Percentiles rank a stretch among this genome's conserved stretches.
Conservation (phyloP, 2,329 filamentous ascomycete species). For the Lojkania enalia region DNA sequence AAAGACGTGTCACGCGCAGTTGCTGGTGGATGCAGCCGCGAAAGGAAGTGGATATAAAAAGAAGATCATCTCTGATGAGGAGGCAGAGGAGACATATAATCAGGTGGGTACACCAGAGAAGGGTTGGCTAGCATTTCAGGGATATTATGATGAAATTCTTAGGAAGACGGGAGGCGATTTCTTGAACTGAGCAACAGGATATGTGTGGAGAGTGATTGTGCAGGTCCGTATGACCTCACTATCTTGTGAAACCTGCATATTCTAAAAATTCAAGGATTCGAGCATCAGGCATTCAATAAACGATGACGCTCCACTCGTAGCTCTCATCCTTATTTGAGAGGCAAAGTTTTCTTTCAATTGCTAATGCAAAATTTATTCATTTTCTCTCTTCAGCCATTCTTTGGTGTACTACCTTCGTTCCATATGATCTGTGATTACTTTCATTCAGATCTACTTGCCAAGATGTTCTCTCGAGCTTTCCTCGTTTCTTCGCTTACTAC, state of each 20-base stretch:
- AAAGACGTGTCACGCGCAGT: conserved; percentile 51
- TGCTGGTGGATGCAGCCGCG: conserved; percentile 48
- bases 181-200: conserved; percentile 43
- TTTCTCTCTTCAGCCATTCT: too few species aligned
- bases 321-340: too few species aligned
- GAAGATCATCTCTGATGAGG: conserved; percentile 46
- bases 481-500: conserved; percentile 29
- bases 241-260: too few species aligned
- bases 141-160: conserved; percentile 59
- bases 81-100: conserved; percentile 45
- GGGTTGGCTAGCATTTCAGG: conserved; percentile 58
- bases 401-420: too few species aligned
- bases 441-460: conserved; percentile 13
- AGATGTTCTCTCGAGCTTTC: conserved; percentile 38
- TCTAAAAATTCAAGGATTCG: too few species aligned
- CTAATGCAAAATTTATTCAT: too few species aligned
- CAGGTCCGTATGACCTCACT: too few species aligned
- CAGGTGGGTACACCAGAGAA: conserved; percentile 54
- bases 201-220: too few species aligned
- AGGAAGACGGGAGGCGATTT: conserved; percentile 56
- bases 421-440: conserved; percentile 16
- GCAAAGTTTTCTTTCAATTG: too few species aligned
- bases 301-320: too few species aligned
- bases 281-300: too few species aligned
- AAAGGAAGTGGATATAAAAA: conserved; percentile 44